Evolutionary conservation across 1,139 yeast genomes (phyloP).

Genomic region (Taiozyma onychis): DNA sequence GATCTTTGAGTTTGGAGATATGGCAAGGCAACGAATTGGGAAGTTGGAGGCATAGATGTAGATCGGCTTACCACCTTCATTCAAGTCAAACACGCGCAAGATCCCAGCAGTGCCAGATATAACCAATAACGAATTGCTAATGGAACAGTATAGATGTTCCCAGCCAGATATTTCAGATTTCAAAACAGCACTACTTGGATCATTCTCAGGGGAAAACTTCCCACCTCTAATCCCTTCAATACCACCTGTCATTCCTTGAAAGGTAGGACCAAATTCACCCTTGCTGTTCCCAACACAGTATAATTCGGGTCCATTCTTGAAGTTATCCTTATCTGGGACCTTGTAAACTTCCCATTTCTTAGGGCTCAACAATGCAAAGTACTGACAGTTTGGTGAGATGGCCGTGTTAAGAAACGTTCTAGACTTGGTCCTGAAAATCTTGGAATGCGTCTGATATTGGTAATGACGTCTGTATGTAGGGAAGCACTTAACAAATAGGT

Average conservation of each 20-base stretch:
- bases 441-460: constrained; percentile 59
- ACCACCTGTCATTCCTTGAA: constrained; percentile 25
- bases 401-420: constrained; percentile 52
- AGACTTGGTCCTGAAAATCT: constrained; percentile 42
- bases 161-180: constrained; percentile 31
- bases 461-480: constrained; percentile 72
- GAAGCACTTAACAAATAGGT: constrained; percentile 70
- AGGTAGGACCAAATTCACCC: constrained; percentile 58
- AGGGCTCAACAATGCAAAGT: constrained; percentile 60
- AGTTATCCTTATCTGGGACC: constrained; percentile 29
- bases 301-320: constrained; percentile 46
- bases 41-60: constrained; percentile 67
- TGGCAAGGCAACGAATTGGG: constrained; percentile 73
- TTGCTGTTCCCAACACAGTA: constrained; percentile 62
- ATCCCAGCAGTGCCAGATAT: constrained; percentile 74
- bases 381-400: constrained; percentile 56
- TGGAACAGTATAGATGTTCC: constrained; percentile 63
- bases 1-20: constrained; percentile 57
- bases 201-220: constrained; percentile 10
- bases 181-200: constrained; percentile 14
- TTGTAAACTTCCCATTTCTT: constrained; percentile 69
- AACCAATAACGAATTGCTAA: constrained; percentile 55
- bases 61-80: constrained; percentile 52
- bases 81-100: constrained; percentile 57
- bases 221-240: constrained; percentile 18